Conservation (phyloP, 208 protist species). For the Angomonas ambiguus region DNA sequence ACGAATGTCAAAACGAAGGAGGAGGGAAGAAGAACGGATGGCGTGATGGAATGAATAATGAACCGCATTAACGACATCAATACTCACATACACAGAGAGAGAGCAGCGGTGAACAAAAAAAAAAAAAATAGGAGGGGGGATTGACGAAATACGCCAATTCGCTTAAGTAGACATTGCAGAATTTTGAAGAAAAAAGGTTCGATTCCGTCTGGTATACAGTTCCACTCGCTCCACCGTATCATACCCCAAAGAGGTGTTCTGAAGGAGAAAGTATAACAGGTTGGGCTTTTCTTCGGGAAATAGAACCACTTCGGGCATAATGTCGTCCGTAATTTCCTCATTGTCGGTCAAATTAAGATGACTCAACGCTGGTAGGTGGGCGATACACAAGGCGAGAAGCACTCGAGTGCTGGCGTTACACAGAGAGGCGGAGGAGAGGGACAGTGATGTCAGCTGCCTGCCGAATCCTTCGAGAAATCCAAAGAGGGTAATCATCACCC, state of each 20-base stretch:
- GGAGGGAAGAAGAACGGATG: background rate
- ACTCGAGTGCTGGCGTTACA: slow-evolving; percentile 20
- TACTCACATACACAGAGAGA: background rate
- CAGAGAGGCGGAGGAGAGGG: slow-evolving; percentile 18
- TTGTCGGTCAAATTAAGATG: slow-evolving; percentile 33
- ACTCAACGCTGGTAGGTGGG: slow-evolving; percentile 29
- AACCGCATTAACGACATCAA: too few relatives aligned
- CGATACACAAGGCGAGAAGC: slow-evolving; percentile 36
- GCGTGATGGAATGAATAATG: background rate
- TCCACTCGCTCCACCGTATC: background rate
- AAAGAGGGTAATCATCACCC: slow-evolving; percentile 18
- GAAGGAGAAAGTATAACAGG: slow-evolving; percentile 12
- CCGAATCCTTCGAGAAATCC: slow-evolving; percentile 28
- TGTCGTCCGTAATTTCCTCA: slow-evolving; percentile 15
- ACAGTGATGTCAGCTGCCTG: slow-evolving; percentile 12
- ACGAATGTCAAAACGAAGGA: background rate
- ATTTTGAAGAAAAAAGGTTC: background rate
- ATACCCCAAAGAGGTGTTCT: slow-evolving; percentile 18
- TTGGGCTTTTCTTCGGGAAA: background rate
- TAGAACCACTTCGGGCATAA: background rate
- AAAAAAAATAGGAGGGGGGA: background rate
- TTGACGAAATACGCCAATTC: background rate
- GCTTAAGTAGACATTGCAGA: too few relatives aligned
- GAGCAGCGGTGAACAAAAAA: background rate
- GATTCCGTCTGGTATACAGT: background rate